Base-by-base conservation (phyloP, 2,329 filamentous ascomycete species). In the Nannizziopsis barbatae region DNA sequence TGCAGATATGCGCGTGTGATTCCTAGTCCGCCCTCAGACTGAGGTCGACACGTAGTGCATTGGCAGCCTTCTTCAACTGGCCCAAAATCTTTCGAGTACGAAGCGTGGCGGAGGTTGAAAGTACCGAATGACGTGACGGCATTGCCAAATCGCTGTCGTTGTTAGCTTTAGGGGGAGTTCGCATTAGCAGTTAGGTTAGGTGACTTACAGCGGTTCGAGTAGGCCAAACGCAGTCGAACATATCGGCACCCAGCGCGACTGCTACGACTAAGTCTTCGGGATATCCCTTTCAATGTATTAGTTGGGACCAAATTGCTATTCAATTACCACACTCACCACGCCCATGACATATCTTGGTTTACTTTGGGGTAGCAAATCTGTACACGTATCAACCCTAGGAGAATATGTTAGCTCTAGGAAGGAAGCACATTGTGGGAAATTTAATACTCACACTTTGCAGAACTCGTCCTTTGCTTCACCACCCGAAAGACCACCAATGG, bases 321-420 rank as follows among this genome's bases (percentile, higher is more conserved):
- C 11, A 30, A 5, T 6, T 32, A 10, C 11, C 22, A 33, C 42
- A 60, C 73, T 56, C 66, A 77, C 79, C 57, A 98, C 92, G 14
- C 92, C 92, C 93, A 98, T 98, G 50, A 98, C 90, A 68, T 98
- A 98, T 63, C 92, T 78, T n/a, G 92, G 92, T 68, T 98, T 98
- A 53, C 85, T 73, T 50, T 90, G 83, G 0, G 93, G 93, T 14
- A 98, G 74, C 50, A 95, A 67, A 30, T 74, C 77, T 1, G 92
- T 96, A 65, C 92, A 96, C 1, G 86, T 81, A 51, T 81, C 76
- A 20, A 96, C 89, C 17, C 71, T 75, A 52, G 45, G 27, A 11
- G 18, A 42, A 15, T 14, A 50, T 38, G 51, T 59, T 30, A 57
- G 48, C 27, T 40, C 12, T 1, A 15, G 33, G 33, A 42, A 36